Evolutionary conservation across 768 basidiomycete species (phyloP), one percentile per base, ranked within the genome.

Genomic region (Suillus weaverae): DNA sequence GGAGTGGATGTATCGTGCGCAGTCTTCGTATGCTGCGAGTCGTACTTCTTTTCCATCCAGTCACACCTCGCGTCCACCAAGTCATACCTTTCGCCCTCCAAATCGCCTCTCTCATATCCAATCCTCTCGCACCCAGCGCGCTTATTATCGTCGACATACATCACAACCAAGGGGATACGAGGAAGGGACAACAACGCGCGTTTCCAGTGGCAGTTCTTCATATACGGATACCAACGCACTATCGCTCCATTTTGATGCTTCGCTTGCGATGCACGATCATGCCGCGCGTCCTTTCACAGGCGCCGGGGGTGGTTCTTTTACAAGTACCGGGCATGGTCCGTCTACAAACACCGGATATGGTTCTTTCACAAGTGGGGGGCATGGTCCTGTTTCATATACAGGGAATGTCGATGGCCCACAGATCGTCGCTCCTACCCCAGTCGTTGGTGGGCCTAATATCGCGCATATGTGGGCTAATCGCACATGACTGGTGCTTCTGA

Each of bases 201-300:
- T 59, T 59, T 30, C 57, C 22, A 71, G 70, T 60, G 65, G 48
- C 66, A 66, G 66, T 62, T 54, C 53, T 66, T 61, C 66, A 73
- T 65, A 72, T 76, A 56, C 26, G 18, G 32, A 41, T 26, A 69
- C 75, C 8, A 76, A 76, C 33, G 75, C 75, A 64, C 65, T 76
- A 72, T 77, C 76, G 48, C 73, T 76, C 63, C 71, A 73, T 73
- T 76, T 76, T 70, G 75, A 76, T 74, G 74, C 74, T 74, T 76
- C 75, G 61, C 68, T 72, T 65, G 67, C 74, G 30, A 43, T 70
- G 61, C 74, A 74, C 64, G 74, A 67, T 62, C 65, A 70, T 43
- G 65, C 63, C 60, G 39, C 32, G 33, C 70, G 69, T 60, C 62
- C 62, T 44, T 51, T 66, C 66, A 63, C 71, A 62, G 65, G 62